Evolutionary conservation across 148 eudicot genomes (phyloP), one percentile per base, ranked within the genome.

Genomic region (Fallopia convolvulus): DNA sequence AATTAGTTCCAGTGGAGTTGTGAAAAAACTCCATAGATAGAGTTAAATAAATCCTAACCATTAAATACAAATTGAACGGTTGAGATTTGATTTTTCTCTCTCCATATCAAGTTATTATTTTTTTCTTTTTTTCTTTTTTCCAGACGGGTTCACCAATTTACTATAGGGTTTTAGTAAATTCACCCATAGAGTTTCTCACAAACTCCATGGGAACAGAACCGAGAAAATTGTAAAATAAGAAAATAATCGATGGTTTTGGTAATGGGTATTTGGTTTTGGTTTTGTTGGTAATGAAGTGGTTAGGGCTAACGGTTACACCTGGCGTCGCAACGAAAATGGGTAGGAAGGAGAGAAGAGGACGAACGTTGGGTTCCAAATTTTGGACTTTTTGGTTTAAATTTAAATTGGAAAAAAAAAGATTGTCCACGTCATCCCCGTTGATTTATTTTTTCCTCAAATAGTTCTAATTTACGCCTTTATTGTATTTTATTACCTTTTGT

Each of bases 261-360:
- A 23, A 23, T 10, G 12, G 70, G 47, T 44, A 12, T 63, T 10
- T 63, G 39, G 65, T 17, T 13, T 13, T 14, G n/a, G 33, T 47
- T 52, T 71, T 15, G 32, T 49, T 30, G 73, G n/a, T 52, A 46
- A 77, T 74, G 77, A 66, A 58, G 33, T 46, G 33, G 39, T 42
- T 20, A 58, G 56, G 74, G 79, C 76, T 71, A 78, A 71, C 82
- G 71, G 61, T 81, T 73, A 81, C 83, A 81, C 80, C 75, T 77
- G 80, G 83, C 77, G 4, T 21, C 5, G 60, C 8, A 55, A 18
- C 23, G 23, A 55, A 55, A 55, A 55, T 55, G n/a, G 61, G 61
- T 55, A 55, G 61, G 61, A 26, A 26, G 30, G 30, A 26, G 30
- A 26, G 30, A 1, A 48, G 6, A 3, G 14, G 15, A 13, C 47